Conservation (phyloP, 495 filamentous ascomycete species). For the Penicillium taxi region DNA sequence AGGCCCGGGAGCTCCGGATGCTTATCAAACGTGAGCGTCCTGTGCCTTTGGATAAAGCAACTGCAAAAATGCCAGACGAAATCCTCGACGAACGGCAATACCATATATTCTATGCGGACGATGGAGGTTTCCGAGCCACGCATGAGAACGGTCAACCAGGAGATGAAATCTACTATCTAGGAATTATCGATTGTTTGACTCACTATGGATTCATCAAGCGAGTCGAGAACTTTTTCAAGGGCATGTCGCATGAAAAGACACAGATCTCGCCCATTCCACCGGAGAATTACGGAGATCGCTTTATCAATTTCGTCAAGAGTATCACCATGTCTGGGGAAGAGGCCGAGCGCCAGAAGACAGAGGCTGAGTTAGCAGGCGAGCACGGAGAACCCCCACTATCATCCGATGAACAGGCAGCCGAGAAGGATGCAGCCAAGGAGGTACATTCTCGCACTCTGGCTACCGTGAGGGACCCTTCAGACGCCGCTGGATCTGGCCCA, state of each 20-base stretch:
- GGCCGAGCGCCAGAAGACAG: conserved; percentile 51
- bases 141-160: conserved; percentile 79
- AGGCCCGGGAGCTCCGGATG: conserved; percentile 84
- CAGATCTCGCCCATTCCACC: conserved; percentile 94
- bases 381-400: conserved; percentile 30
- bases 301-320: conserved; percentile 83
- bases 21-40: conserved; percentile 89
- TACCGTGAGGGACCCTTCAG: conserved; percentile 45
- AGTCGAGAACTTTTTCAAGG: conserved; percentile 88
- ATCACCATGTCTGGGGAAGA: conserved; percentile 86
- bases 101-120: conserved; percentile 81
- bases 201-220: conserved; percentile 90
- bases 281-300: conserved; percentile 85
- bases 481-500: conserved; percentile 46
- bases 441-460: conserved; percentile 44
- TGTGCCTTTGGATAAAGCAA: conserved; percentile 75
- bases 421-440: conserved; percentile 47
- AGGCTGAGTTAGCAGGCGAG: conserved; percentile 20
- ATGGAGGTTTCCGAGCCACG: conserved; percentile 88
- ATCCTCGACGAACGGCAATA: conserved; percentile 60
- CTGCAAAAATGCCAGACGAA: conserved; percentile 84
- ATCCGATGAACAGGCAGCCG: conserved; percentile 37
- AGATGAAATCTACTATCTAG: conserved; percentile 94
- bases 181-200: conserved; percentile 95
- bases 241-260: conserved; percentile 65